phyloP scores from a whole-genome alignment of 306 rosid genomes.

The Begonia peltatifolia region DNA sequence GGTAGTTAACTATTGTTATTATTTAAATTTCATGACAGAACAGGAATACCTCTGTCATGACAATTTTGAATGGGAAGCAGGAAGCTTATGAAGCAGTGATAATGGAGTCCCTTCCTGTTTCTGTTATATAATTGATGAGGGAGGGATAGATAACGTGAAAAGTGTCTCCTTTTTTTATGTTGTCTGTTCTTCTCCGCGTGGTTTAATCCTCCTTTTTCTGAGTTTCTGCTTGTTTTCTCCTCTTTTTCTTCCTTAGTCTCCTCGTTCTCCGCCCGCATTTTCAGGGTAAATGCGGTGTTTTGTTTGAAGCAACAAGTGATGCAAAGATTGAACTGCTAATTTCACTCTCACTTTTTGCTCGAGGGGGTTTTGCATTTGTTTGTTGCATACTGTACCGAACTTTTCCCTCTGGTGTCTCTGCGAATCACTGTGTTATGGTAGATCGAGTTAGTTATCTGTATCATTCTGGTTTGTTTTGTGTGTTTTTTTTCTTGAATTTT shows the following conservation, averaged over 20 bases:
- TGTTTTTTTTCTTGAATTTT: too few species aligned
- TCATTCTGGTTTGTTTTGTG: too few species aligned
- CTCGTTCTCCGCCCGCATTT: neutral
- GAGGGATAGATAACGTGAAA: constrained; percentile 35
- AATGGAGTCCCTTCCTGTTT: too few species aligned
- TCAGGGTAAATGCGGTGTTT: neutral
- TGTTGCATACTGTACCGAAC: constrained; percentile 2
- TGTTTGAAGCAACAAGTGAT: neutral
- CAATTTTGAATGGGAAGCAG: too few species aligned
- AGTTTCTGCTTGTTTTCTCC: constrained; percentile 9
- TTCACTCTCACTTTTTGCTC: neutral
- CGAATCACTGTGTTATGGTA: too few species aligned
- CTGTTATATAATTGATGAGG: neutral
- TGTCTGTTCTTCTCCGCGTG: too few species aligned
- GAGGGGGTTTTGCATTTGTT: neutral
- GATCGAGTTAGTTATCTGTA: too few species aligned
- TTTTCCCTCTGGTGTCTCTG: neutral
- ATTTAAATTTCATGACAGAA: too few species aligned
- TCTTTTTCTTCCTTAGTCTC: neutral
- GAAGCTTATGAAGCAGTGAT: too few species aligned
- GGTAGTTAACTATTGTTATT: too few species aligned
- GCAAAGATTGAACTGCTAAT: neutral
- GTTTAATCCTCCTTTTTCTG: neutral
- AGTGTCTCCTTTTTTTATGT: constrained; percentile 15
- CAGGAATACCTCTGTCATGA: too few species aligned